These are phyloP conservation scores for Lichenothelia convexa DNA, from an alignment of 495 filamentous ascomycete species.

Conservation along the genomic window DNA sequence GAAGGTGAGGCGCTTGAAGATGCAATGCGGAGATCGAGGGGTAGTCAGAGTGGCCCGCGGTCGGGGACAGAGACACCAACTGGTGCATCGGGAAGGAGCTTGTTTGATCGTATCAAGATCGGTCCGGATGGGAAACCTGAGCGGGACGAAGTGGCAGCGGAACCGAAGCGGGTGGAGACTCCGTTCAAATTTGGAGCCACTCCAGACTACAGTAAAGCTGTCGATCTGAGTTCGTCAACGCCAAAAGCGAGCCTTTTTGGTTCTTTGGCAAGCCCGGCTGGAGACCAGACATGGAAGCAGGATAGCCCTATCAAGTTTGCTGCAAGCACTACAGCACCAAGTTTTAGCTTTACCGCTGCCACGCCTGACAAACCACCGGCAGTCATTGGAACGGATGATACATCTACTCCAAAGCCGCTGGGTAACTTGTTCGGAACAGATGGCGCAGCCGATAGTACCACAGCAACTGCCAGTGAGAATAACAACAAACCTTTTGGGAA, in stretches of 20 bases:
- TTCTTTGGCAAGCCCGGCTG: neutral
- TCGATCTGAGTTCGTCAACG: neutral
- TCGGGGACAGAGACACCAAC: neutral
- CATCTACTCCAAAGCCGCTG: no score
- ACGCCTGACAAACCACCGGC: constrained; percentile 1
- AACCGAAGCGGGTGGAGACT: neutral
- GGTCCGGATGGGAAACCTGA: neutral
- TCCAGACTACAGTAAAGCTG: neutral
- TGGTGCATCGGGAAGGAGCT: constrained; percentile 1
- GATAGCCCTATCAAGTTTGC: constrained; percentile 14
- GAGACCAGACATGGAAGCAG: constrained; percentile 9
- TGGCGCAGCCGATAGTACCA: no score
- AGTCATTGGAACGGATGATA: no score
- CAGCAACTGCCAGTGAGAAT: no score
- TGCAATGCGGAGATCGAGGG: neutral
- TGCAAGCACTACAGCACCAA: constrained; percentile 1
- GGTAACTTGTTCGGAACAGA: no score
- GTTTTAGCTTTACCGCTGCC: constrained; percentile 5
- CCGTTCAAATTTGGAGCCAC: neutral
- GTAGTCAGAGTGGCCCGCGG: neutral
- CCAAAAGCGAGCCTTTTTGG: neutral
- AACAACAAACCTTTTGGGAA: no score
- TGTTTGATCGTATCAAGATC: constrained; percentile 7
- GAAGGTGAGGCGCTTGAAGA: neutral
- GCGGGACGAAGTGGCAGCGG: neutral